These are phyloP conservation scores for Seiridium unicorne DNA, from an alignment of 2,329 filamentous ascomycete genomes.

Conservation along the genomic window DNA sequence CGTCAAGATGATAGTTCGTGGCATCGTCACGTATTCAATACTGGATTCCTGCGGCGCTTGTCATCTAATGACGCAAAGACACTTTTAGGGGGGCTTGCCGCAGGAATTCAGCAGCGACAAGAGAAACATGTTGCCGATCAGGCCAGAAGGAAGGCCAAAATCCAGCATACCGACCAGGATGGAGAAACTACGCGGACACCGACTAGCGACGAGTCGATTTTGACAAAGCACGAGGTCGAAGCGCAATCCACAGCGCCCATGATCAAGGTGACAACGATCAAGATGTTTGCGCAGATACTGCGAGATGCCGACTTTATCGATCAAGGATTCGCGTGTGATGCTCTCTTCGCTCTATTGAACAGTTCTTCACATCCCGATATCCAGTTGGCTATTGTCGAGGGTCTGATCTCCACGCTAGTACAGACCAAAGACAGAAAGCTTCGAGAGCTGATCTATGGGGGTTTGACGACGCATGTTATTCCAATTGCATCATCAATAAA, in stretches of 20 bases:
- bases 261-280: slow-evolving; percentile 34
- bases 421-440: slow-evolving; percentile 15
- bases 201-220: slow-evolving; percentile 13
- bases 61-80: slow-evolving; percentile 19
- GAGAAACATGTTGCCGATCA: slow-evolving; percentile 11
- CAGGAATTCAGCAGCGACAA: slow-evolving; percentile 26
- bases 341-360: slow-evolving; percentile 26
- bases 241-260: slow-evolving; percentile 10
- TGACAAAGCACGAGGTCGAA: background rate
- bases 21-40: slow-evolving; percentile 28
- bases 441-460: slow-evolving; percentile 19
- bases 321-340: slow-evolving; percentile 20
- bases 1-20: slow-evolving; percentile 27
- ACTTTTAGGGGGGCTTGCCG: slow-evolving; percentile 25
- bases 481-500: slow-evolving; percentile 28
- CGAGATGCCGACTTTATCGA: slow-evolving; percentile 25
- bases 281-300: slow-evolving; percentile 34
- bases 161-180: background rate
- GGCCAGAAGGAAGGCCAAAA: background rate
- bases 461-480: slow-evolving; percentile 22
- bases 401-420: slow-evolving; percentile 21
- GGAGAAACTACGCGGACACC: too few species aligned
- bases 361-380: slow-evolving; percentile 31
- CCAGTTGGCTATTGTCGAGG: slow-evolving; percentile 24
- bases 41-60: slow-evolving; percentile 24